Base-by-base conservation (phyloP, 192 early-diverging fungal genomes). In the Thoreauomyces humboldtii region DNA sequence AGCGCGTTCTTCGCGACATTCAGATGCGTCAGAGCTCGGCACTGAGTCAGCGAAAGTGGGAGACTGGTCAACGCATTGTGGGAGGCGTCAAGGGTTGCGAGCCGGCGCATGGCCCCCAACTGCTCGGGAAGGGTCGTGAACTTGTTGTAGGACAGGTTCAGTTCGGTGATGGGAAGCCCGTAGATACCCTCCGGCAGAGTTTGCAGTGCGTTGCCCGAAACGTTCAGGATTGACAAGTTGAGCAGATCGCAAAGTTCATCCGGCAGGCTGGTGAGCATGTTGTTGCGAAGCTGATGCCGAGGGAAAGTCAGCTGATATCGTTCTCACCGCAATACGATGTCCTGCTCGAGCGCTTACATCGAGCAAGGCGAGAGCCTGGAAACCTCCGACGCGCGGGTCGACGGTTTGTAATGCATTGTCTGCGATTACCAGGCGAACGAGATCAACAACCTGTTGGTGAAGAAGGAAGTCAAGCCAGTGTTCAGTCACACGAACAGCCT, bases 261-360 rank as follows among this genome's bases (percentile, higher is more conserved):
- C 6, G 79, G 79, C 21, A 81, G 47, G 4, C 28, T 6, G 4
- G 58, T 35, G 41, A 81, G 50, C 0, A 15, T 22, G 67, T 81
- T 81, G 70, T 77, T 77, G 51, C 65, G 73, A 22, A 54, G n/a
- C n/a, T n/a, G n/a, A n/a, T n/a, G n/a, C n/a, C n/a, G 52, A 61
- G 65, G 55, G 24, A n/a, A n/a, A n/a, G n/a, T n/a, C n/a, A n/a
- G n/a, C n/a, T n/a, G n/a, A n/a, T n/a, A n/a, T n/a, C n/a, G n/a
- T n/a, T n/a, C n/a, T n/a, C n/a, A n/a, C n/a, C 24, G 12, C 12
- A 12, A 14, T 17, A 53, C 17, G 51, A 19, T 19, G 17, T 29
- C 15, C 51, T 1, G 56, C 17, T 12, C n/a, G n/a, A n/a, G n/a
- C n/a, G n/a, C n/a, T 17, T 25, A 81, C 63, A 59, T 81, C 79